Percentiles rank a stretch among this genome's conserved stretches.
Evolutionary conservation across 2,329 filamentous ascomycete species (phyloP).

Genomic region (Penicillium sp.): DNA sequence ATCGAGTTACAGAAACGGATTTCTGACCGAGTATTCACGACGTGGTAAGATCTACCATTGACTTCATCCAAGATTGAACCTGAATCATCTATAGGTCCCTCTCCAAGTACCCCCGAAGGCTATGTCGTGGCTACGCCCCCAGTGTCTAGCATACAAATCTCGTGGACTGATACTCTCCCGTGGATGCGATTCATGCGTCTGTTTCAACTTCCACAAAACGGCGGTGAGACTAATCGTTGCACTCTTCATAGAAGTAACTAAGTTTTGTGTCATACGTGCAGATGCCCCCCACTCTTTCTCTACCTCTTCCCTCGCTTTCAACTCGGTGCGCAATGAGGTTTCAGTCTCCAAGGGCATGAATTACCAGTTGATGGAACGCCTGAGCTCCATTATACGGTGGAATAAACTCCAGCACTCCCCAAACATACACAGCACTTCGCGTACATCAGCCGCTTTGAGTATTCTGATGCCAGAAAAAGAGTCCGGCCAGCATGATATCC

Average conservation of each 20-base stretch:
- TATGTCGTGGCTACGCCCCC: constrained; percentile 22
- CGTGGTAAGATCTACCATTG: neutral
- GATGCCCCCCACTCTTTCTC: neutral
- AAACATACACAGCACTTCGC: constrained; percentile 14
- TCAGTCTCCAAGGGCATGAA: neutral
- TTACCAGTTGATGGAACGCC: constrained; percentile 6
- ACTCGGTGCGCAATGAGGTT: neutral
- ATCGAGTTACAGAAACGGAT: constrained; percentile 2
- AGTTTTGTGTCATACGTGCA: neutral
- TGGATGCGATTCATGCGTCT: constrained; percentile 20
- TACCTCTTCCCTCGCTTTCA: neutral
- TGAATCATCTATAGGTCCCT: neutral
- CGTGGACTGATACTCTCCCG: constrained; percentile 18
- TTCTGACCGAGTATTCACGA: neutral
- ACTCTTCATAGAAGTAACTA: neutral
- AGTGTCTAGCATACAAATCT: constrained; percentile 11
- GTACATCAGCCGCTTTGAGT: constrained; percentile 14
- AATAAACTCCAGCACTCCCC: constrained; percentile 6
- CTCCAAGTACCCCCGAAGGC: constrained; percentile 20
- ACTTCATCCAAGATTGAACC: neutral
- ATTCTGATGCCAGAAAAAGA: constrained; percentile 23
- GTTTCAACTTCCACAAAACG: neutral
- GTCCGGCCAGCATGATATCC: constrained; percentile 3
- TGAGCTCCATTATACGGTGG: constrained; percentile 20
- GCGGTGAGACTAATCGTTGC: neutral